phyloP scores from a whole-genome alignment of 176 grass and related monocot species.

The Juncus inflexus region DNA sequence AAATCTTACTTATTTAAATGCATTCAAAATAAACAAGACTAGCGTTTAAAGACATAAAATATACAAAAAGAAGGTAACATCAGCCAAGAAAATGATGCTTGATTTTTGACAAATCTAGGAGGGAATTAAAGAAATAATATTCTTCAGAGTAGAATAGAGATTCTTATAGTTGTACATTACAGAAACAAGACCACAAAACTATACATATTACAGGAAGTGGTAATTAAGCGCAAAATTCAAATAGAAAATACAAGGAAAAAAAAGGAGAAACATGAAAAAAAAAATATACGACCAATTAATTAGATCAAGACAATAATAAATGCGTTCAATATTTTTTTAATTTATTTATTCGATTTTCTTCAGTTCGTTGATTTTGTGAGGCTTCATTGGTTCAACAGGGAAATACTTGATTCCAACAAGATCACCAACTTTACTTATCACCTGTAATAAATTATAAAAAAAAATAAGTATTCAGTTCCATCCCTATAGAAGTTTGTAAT shows the following conservation, averaged over 20 bases:
- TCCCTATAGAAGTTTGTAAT: no score
- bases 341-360: conserved; percentile 68
- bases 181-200: conserved; percentile 8
- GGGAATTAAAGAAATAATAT: not conserved
- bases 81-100: not conserved
- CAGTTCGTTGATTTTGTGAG: conserved; percentile 29
- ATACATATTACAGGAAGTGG: conserved; percentile 13
- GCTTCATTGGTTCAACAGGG: conserved; percentile 66
- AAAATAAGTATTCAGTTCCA: no score
- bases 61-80: no score
- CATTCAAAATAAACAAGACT: no score
- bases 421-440: conserved; percentile 96
- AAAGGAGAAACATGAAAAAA: conserved; percentile 5
- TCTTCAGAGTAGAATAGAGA: no score
- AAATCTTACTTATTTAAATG: no score
- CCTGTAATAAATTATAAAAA: conserved; percentile 35
- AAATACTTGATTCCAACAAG: conserved; percentile 96
- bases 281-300: not conserved
- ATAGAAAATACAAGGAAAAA: conserved; percentile 7
- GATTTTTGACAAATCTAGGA: not conserved
- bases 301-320: conserved; percentile 13
- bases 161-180: not conserved
- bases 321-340: conserved; percentile 20
- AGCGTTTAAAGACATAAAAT: no score
- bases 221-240: not conserved